Conservation (phyloP, 352 stramenopile species). For the Phytophthora agathidicida region DNA sequence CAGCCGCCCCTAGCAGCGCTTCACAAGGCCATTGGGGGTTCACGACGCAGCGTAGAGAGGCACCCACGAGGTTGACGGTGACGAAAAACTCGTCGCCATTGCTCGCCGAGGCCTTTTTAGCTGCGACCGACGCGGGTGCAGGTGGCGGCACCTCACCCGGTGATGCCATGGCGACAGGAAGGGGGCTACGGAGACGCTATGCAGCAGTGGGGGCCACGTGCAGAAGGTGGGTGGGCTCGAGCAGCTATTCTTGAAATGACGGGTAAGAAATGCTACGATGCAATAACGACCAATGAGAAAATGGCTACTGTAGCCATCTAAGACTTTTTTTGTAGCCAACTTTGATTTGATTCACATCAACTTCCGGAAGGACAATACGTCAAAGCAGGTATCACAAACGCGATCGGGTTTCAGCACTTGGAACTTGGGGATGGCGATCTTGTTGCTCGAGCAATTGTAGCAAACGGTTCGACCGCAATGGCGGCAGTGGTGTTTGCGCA, state of each 20-base stretch:
- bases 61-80: conserved; percentile 49
- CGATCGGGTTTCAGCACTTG: conserved; percentile 68
- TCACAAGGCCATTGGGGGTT: conserved; percentile 71
- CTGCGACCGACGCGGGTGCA: conserved; percentile 14
- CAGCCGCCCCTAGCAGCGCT: conserved; percentile 60
- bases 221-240: background rate
- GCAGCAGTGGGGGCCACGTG: background rate
- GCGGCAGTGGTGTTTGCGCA: conserved; percentile 86
- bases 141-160: conserved; percentile 6
- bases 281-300: conserved; percentile 22
- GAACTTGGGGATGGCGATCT: conserved; percentile 87
- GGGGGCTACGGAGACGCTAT: background rate
- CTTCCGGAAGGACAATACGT: conserved; percentile 84
- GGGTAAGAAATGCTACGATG: conserved; percentile 4
- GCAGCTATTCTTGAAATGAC: conserved; percentile 28
- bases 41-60: conserved; percentile 61
- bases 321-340: background rate
- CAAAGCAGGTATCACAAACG: conserved; percentile 86
- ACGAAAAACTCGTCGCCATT: conserved; percentile 51
- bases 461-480: conserved; percentile 86
- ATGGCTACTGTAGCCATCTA: conserved; percentile 25
- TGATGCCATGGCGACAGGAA: conserved; percentile 20
- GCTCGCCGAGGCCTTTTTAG: conserved; percentile 12
- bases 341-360: conserved; percentile 49
- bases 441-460: conserved; percentile 89